Conservation (phyloP, 306 rosid genomes). For the Cucurbita maxima region DNA sequence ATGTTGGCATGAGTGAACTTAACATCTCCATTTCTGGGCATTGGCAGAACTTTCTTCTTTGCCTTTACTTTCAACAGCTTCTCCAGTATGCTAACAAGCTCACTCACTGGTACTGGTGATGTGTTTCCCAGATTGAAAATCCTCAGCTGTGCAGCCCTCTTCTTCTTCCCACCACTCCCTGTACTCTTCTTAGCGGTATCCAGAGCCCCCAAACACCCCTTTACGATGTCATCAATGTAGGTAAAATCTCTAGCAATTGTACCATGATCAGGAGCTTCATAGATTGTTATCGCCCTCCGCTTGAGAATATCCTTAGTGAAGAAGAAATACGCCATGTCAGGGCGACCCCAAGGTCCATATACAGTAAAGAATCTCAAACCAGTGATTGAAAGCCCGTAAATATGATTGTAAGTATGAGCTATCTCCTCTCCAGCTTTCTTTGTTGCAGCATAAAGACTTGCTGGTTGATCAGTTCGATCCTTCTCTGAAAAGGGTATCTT, state of each 20-base stretch:
- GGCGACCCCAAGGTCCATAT: conserved; percentile 91
- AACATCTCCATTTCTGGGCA: conserved; percentile 87
- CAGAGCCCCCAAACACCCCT: conserved; percentile 67
- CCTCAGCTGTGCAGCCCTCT: conserved; percentile 62
- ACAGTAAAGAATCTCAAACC: conserved; percentile 71
- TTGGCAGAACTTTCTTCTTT: conserved; percentile 39
- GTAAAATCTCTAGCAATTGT: conserved; percentile 76
- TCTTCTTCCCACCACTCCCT: conserved; percentile 81
- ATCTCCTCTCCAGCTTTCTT: conserved; percentile 84
- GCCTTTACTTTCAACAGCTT: conserved; percentile 70
- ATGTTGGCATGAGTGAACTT: conserved; percentile 75
- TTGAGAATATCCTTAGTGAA: conserved; percentile 64
- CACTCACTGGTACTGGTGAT: conserved; percentile 62
- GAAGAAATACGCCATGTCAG: conserved; percentile 84
- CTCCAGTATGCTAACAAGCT: conserved; percentile 66
- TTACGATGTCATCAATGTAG: conserved; percentile 67
- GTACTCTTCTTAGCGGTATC: conserved; percentile 78
- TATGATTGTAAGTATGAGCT: conserved; percentile 63
- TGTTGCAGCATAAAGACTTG: conserved; percentile 68
- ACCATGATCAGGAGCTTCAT: conserved; percentile 52
- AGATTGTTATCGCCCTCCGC: conserved; percentile 48
- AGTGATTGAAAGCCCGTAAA: conserved; percentile 69
- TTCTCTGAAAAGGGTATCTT: conserved; percentile 70
- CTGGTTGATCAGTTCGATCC: conserved; percentile 73
- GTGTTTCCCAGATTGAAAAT: conserved; percentile 68